These are phyloP conservation scores for Nothophaeocryptopus gaeumannii DNA, from an alignment of 2,329 filamentous ascomycete genomes.

Conservation along the genomic window DNA sequence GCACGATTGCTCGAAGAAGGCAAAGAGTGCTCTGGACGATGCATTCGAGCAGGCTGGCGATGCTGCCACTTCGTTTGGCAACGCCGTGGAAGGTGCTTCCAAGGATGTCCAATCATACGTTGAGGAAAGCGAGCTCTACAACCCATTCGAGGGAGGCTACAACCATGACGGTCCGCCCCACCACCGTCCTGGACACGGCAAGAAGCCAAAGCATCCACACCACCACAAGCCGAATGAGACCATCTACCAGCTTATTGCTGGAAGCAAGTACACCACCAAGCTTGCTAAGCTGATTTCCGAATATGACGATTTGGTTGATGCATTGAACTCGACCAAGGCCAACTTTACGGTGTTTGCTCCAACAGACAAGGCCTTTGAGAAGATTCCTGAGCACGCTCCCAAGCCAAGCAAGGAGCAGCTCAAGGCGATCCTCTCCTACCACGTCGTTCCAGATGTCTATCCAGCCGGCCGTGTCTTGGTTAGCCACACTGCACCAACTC, in stretches of 20 bases:
- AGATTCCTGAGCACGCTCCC: constrained; percentile 53
- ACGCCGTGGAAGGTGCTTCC: constrained; percentile 43
- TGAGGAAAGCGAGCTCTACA: constrained; percentile 34
- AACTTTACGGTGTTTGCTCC: constrained; percentile 84
- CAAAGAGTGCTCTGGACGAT: constrained; percentile 32
- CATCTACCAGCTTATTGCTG: constrained; percentile 75
- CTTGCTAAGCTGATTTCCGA: constrained; percentile 73
- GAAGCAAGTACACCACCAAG: constrained; percentile 72
- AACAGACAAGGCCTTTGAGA: constrained; percentile 71
- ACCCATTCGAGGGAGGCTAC: constrained; percentile 35
- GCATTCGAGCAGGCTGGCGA: constrained; percentile 37
- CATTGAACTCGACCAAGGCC: constrained; percentile 69
- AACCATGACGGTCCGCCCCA: constrained; percentile 17
- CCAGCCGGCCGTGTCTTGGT: constrained; percentile 64
- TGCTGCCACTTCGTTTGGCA: constrained; percentile 37
- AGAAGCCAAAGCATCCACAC: constrained; percentile 30
- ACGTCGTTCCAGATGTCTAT: constrained; percentile 67
- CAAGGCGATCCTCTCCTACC: constrained; percentile 69
- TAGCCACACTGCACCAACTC: constrained; percentile 72
- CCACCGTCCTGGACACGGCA: constrained; percentile 9
- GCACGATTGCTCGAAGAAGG: constrained; percentile 19
- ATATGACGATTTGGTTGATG: constrained; percentile 66
- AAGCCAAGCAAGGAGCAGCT: constrained; percentile 70
- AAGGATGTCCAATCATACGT: constrained; percentile 51
- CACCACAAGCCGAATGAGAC: constrained; percentile 61